Conservation (phyloP, 202 grass and related monocot species). For the Brachypodium distachyon region DNA sequence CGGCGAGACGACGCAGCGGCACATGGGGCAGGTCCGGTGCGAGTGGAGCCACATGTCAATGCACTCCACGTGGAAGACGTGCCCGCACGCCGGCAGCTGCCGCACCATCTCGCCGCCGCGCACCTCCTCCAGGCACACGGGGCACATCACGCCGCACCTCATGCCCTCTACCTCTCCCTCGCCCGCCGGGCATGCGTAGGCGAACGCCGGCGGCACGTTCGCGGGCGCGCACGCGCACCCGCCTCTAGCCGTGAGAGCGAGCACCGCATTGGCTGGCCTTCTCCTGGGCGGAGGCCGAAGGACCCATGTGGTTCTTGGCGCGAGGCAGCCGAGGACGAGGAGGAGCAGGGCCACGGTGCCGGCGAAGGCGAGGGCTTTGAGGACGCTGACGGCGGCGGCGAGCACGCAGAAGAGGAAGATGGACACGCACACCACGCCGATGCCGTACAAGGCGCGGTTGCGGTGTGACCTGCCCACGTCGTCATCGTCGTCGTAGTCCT, state of each 20-base stretch:
- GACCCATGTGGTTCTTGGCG: neutral
- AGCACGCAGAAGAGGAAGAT: constrained; percentile 29
- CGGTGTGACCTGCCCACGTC: neutral
- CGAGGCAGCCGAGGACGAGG: constrained; percentile 3
- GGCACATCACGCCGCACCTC: constrained; percentile 8
- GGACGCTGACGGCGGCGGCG: neutral
- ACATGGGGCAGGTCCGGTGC: constrained; percentile 37
- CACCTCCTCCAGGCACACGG: constrained; percentile 28
- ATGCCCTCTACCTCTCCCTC: too few relatives aligned
- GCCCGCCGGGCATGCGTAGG: neutral
- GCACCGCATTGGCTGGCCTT: neutral
- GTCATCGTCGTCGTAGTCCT: neutral
- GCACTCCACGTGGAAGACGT: constrained; percentile 33
- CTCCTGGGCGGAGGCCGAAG: neutral
- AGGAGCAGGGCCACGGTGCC: neutral
- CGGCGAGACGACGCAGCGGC: constrained; percentile 6
- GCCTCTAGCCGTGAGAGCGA: neutral
- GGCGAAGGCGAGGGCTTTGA: neutral
- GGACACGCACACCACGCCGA: neutral
- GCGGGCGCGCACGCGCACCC: neutral
- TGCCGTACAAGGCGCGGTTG: neutral
- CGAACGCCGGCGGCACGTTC: constrained; percentile 18
- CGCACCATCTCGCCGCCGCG: constrained; percentile 27
- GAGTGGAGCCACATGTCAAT: too few relatives aligned
- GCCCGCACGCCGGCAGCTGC: constrained; percentile 29